Percentiles rank a stretch among this genome's conserved stretches.
Evolutionary conservation across 2,329 filamentous ascomycete genomes (phyloP).

Genomic region (Botrytis porri): DNA sequence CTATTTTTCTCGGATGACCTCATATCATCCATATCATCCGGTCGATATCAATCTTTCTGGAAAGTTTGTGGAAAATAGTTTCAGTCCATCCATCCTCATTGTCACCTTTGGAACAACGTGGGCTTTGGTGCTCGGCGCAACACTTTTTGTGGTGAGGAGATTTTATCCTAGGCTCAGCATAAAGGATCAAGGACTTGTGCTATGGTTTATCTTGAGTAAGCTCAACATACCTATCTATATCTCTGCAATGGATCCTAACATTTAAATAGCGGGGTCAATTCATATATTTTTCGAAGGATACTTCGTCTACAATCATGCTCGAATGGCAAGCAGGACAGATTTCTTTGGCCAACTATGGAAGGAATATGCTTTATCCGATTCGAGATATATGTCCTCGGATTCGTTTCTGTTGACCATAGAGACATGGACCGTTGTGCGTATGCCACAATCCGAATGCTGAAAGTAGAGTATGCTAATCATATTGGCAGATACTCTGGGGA

Average conservation of each 20-base stretch:
- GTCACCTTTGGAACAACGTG: constrained; percentile 29
- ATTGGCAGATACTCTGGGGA: constrained; percentile 51
- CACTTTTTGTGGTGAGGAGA: constrained; percentile 22
- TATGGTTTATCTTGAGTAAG: constrained; percentile 37
- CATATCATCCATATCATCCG: constrained; percentile 34
- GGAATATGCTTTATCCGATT: constrained; percentile 56
- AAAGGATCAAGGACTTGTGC: constrained; percentile 30
- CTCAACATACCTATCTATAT: constrained; percentile 43
- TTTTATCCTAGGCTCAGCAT: constrained; percentile 28
- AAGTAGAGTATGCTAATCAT: constrained; percentile 12
- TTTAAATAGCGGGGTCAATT: constrained; percentile 35
- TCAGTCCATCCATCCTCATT: constrained; percentile 28
- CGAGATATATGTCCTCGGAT: constrained; percentile 52
- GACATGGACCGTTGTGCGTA: constrained; percentile 46
- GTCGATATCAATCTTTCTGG: constrained; percentile 29
- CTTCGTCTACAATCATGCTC: constrained; percentile 46
- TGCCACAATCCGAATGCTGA: background rate
- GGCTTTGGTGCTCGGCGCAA: constrained; percentile 25
- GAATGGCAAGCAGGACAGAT: constrained; percentile 43
- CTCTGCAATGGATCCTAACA: constrained; percentile 34
- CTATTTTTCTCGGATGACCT: constrained; percentile 10
- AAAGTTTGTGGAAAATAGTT: constrained; percentile 29
- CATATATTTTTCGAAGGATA: constrained; percentile 43
- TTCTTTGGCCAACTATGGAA: constrained; percentile 57
- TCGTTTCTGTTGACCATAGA: constrained; percentile 55